Conservation (phyloP, 441 rosid species). For the Breynia disticha region DNA sequence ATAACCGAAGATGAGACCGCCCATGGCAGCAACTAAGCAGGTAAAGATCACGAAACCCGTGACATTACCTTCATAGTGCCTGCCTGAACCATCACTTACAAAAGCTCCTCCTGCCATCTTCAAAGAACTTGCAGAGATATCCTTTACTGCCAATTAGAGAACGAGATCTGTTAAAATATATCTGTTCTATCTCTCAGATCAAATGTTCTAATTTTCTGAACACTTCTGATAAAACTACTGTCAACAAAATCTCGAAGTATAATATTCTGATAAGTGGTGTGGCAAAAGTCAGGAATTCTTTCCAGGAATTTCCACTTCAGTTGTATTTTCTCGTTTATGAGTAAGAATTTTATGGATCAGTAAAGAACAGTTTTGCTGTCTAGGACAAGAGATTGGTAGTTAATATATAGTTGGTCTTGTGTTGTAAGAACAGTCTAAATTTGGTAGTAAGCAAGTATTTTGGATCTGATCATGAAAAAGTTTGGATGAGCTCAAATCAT, state of each 20-base stretch:
- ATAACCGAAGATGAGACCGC: conserved; percentile 55
- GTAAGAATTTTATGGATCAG: background rate
- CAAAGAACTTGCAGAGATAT: background rate
- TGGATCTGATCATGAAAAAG: background rate
- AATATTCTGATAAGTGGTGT: background rate
- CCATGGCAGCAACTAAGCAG: conserved; percentile 50
- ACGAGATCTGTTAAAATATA: background rate
- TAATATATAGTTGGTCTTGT: background rate
- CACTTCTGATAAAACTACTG: background rate
- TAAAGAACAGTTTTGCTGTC: background rate
- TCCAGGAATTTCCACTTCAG: background rate
- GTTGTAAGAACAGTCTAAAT: background rate
- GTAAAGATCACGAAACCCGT: conserved; percentile 37
- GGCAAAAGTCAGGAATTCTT: background rate
- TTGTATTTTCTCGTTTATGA: background rate
- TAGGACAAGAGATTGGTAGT: background rate
- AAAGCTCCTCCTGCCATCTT: conserved; percentile 35
- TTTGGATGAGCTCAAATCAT: background rate
- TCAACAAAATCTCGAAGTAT: background rate
- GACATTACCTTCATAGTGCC: conserved; percentile 31
- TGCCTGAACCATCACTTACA: conserved; percentile 17
- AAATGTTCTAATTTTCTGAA: background rate
- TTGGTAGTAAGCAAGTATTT: background rate
- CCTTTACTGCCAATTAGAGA: background rate
- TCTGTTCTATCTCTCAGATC: too few species aligned